Evolutionary conservation across 257 asterid species (phyloP).

Genomic region (Craterostigma plantagineum): DNA sequence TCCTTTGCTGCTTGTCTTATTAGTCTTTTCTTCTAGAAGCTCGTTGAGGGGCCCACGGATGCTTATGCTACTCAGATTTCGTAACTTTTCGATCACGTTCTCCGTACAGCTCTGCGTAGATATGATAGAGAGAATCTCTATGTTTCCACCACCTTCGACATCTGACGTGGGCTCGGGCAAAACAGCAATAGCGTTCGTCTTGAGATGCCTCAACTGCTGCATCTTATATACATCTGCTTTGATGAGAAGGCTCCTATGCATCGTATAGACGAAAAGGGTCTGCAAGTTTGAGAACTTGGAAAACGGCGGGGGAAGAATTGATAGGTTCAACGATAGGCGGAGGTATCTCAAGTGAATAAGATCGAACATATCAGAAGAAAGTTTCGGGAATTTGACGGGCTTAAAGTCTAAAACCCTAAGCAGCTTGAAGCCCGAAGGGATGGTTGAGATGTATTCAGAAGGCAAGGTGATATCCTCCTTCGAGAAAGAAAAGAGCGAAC

Average conservation of each 20-base stretch:
- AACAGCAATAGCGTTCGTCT: slow-evolving; percentile 8
- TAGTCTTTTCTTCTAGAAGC: slow-evolving; percentile 13
- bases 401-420: slow-evolving; percentile 13
- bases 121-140: slow-evolving; percentile 27
- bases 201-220: slow-evolving; percentile 18
- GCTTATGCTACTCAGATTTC: slow-evolving; percentile 29
- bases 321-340: slow-evolving; percentile 5
- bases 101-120: slow-evolving; percentile 33
- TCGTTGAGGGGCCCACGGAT: slow-evolving; percentile 24
- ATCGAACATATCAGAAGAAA: slow-evolving; percentile 7
- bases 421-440: slow-evolving; percentile 15
- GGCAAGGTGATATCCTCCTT: slow-evolving; percentile 8
- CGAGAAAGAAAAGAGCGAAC: slow-evolving; percentile 21
- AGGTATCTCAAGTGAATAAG: slow-evolving; percentile 14
- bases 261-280: slow-evolving; percentile 4
- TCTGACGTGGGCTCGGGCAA: slow-evolving; percentile 1
- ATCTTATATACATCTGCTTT: slow-evolving; percentile 11
- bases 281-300: slow-evolving; percentile 9
- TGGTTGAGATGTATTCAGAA: slow-evolving; percentile 9
- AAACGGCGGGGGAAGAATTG: slow-evolving; percentile 5
- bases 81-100: slow-evolving; percentile 18
- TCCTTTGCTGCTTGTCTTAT: too few relatives aligned
- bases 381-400: slow-evolving; percentile 11
- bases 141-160: slow-evolving; percentile 7
- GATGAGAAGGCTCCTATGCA: neutral